These are phyloP conservation scores for Barbarea vulgaris DNA, from an alignment of 345 rosid species.

Conservation along the genomic window DNA sequence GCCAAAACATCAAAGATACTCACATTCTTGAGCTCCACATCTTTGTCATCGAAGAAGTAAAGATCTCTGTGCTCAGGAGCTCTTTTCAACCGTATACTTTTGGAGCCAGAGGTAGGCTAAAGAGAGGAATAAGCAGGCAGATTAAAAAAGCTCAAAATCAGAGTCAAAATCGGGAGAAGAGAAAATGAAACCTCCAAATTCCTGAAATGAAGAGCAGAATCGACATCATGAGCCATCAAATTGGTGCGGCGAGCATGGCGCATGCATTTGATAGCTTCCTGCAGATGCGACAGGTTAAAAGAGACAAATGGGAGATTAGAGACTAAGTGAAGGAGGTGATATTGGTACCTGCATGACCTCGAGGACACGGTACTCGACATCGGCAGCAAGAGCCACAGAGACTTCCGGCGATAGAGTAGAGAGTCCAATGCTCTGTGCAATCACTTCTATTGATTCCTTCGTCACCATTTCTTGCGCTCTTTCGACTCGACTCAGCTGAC, in stretches of 20 bases:
- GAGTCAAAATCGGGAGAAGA: neutral
- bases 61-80: slow-evolving; percentile 76
- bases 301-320: neutral
- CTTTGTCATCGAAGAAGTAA: slow-evolving; percentile 73
- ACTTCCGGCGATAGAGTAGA: slow-evolving; percentile 71
- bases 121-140: neutral
- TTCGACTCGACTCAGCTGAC: neutral
- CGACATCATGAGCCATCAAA: slow-evolving; percentile 71
- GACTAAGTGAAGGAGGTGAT: neutral
- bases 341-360: slow-evolving; percentile 79
- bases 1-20: slow-evolving; percentile 3
- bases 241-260: slow-evolving; percentile 75
- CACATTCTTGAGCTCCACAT: slow-evolving; percentile 75
- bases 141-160: neutral
- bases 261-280: slow-evolving; percentile 96
- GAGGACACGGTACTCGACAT: slow-evolving; percentile 85
- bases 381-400: slow-evolving; percentile 64
- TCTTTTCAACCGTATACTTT: slow-evolving; percentile 62
- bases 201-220: slow-evolving; percentile 69
- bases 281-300: slow-evolving; percentile 22
- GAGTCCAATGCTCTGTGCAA: slow-evolving; percentile 85
- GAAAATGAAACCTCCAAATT: slow-evolving; percentile 65
- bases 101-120: slow-evolving; percentile 74
- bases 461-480: slow-evolving; percentile 43
- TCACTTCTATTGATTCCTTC: slow-evolving; percentile 83